phyloP scores from a whole-genome alignment of 192 early-diverging fungal genomes.

The Entomortierella lignicola region DNA sequence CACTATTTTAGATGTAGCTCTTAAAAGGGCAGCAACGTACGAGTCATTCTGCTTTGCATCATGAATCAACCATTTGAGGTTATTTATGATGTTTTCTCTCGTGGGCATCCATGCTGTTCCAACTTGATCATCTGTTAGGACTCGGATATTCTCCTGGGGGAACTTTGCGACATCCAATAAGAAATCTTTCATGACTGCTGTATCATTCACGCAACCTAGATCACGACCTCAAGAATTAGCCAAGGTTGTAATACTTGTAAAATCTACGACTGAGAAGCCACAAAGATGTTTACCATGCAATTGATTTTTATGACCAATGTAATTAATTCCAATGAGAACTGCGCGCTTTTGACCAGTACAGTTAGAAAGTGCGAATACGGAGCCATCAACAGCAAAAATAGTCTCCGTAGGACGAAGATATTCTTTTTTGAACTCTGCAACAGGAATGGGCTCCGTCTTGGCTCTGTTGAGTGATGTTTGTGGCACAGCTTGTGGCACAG shows the following conservation, averaged over 20 bases:
- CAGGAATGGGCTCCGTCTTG: neutral
- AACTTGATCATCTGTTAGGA: conserved; percentile 58
- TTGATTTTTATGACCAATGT: conserved; percentile 30
- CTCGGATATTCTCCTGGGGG: conserved; percentile 49
- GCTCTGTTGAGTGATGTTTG: neutral
- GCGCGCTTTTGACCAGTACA: conserved; percentile 47
- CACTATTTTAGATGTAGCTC: neutral
- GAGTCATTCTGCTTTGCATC: conserved; percentile 62
- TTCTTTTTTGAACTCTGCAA: neutral
- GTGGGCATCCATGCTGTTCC: conserved; percentile 57
- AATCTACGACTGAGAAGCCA: neutral
- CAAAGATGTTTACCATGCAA: conserved; percentile 24
- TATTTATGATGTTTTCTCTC: conserved; percentile 58
- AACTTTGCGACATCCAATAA: conserved; percentile 29
- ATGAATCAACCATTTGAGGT: conserved; percentile 62
- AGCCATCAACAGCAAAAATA: conserved; percentile 8
- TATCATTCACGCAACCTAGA: conserved; percentile 55
- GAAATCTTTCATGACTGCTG: conserved; percentile 46
- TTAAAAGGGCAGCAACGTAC: conserved; percentile 37
- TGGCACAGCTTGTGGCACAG: neutral
- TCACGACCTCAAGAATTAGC: neutral
- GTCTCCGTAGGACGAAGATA: neutral
- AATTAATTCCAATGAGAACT: conserved; percentile 58
- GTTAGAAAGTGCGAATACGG: conserved; percentile 22
- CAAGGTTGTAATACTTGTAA: neutral